A percentile compares a stretch with the other conserved stretches of the same genome.
These are phyloP conservation scores for Sarcodon aspratus DNA, from an alignment of 768 basidiomycete species.

Conservation along the genomic window DNA sequence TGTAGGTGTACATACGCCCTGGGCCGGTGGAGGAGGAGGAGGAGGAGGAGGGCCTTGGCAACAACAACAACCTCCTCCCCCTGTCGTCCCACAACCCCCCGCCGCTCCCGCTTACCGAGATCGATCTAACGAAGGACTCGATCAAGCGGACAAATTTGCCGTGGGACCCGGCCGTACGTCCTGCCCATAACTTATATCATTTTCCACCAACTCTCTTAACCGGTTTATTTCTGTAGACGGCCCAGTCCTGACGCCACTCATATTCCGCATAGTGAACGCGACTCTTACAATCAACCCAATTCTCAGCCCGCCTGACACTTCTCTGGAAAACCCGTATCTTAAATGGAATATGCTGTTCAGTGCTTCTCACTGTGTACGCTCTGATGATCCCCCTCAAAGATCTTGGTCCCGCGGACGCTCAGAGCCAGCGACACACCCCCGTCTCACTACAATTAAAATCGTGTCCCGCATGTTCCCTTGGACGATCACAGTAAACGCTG, in stretches of 20 bases:
- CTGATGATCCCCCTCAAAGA: conserved; percentile 41
- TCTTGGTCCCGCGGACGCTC: conserved; percentile 61
- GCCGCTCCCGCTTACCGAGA: conserved; percentile 13
- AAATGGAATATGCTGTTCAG: conserved; percentile 70
- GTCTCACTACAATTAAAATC: conserved; percentile 38
- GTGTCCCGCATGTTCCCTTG: conserved; percentile 45
- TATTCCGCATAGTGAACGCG: conserved; percentile 37
- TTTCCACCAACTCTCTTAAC: conserved; percentile 4
- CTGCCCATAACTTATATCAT: background rate
- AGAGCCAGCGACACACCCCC: conserved; percentile 56
- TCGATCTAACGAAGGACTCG: conserved; percentile 19
- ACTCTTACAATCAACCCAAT: conserved; percentile 48
- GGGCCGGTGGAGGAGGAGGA: conserved; percentile 3
- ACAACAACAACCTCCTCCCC: conserved; percentile 2
- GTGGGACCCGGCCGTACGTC: conserved; percentile 33
- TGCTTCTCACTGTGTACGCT: conserved; percentile 48
- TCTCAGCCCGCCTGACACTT: conserved; percentile 30
- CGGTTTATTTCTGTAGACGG: conserved; percentile 33
- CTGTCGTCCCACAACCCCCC: conserved; percentile 9
- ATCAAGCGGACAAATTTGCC: conserved; percentile 22
- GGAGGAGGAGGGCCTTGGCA: conserved; percentile 3
- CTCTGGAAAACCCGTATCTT: conserved; percentile 33
- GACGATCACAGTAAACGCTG: conserved; percentile 37
- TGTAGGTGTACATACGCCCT: conserved; percentile 15
- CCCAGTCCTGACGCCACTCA: conserved; percentile 56